Conservation (phyloP, 2,329 filamentous ascomycete species). For the Diaporthe caulivora region DNA sequence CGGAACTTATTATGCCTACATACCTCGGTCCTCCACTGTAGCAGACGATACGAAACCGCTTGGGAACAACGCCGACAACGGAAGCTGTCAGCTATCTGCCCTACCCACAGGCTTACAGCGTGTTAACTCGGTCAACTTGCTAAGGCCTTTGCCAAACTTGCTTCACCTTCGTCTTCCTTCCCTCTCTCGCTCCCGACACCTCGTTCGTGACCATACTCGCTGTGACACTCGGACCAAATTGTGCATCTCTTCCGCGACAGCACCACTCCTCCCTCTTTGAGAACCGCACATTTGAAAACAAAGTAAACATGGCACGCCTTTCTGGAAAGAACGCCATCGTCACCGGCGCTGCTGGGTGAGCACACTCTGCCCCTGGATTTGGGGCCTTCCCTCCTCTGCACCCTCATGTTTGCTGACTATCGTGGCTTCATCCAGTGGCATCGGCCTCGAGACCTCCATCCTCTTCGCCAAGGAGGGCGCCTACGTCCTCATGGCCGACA, state of each 20-base stretch:
- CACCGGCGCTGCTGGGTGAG: constrained; percentile 88
- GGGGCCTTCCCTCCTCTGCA: background rate
- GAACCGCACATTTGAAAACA: background rate
- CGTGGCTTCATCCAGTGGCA: constrained; percentile 70
- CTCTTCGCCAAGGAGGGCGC: constrained; percentile 92
- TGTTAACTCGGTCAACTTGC: constrained; percentile 1
- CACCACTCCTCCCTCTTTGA: background rate
- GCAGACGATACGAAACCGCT: background rate
- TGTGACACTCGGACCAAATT: background rate
- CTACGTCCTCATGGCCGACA: constrained; percentile 86
- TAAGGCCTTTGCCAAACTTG: background rate
- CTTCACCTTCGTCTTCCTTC: background rate
- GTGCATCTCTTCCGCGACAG: background rate
- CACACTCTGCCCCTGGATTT: background rate
- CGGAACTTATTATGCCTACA: background rate
- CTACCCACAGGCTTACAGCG: constrained; percentile 3
- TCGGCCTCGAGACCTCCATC: constrained; percentile 91
- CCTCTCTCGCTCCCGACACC: background rate
- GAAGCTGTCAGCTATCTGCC: constrained; percentile 21
- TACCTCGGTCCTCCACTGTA: background rate
- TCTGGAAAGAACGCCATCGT: constrained; percentile 76
- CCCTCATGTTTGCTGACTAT: background rate
- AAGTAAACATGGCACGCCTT: constrained; percentile 58
- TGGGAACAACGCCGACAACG: constrained; percentile 21
- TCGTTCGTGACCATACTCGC: background rate